These are phyloP conservation scores for Calonectria henricotiae DNA, from an alignment of 2,329 filamentous ascomycete genomes.

Conservation along the genomic window DNA sequence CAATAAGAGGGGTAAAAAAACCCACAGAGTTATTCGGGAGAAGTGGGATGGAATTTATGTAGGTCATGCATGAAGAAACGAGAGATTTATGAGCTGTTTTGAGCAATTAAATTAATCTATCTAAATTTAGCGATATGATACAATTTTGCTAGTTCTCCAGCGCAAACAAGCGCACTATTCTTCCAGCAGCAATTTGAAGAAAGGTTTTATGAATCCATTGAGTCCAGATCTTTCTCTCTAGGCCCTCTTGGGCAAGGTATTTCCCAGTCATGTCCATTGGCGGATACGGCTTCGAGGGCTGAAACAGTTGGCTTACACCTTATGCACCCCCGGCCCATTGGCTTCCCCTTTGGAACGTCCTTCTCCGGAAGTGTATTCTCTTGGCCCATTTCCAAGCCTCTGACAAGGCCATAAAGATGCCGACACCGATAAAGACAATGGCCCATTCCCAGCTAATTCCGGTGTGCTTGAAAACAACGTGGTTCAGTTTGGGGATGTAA, in stretches of 20 bases:
- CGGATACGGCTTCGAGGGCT: background rate
- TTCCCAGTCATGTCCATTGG: background rate
- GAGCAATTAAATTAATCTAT: slow-evolving; percentile 27
- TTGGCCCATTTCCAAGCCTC: slow-evolving; percentile 81
- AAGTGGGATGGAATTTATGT: slow-evolving; percentile 20
- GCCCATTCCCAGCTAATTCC: slow-evolving; percentile 81
- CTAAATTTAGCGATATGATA: background rate
- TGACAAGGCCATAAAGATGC: slow-evolving; percentile 75
- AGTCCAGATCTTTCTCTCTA: background rate
- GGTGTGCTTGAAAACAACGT: slow-evolving; percentile 76
- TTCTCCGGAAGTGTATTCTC: slow-evolving; percentile 68
- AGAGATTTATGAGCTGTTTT: slow-evolving; percentile 26
- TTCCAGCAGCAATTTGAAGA: background rate
- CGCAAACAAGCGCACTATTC: background rate
- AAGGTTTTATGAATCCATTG: background rate
- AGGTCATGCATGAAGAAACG: slow-evolving; percentile 16
- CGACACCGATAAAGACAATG: slow-evolving; percentile 74
- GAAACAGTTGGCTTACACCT: background rate
- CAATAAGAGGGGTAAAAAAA: background rate
- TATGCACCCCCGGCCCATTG: slow-evolving; percentile 18
- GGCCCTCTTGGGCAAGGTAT: background rate
- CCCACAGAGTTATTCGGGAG: background rate
- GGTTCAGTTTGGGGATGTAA: slow-evolving; percentile 81
- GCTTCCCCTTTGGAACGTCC: slow-evolving; percentile 31
- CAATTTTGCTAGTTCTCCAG: background rate